Percentiles rank a stretch among this genome's conserved stretches.
These are phyloP conservation scores for Reticulascus tulasneorum DNA, from an alignment of 2,329 filamentous ascomycete genomes.

Conservation along the genomic window DNA sequence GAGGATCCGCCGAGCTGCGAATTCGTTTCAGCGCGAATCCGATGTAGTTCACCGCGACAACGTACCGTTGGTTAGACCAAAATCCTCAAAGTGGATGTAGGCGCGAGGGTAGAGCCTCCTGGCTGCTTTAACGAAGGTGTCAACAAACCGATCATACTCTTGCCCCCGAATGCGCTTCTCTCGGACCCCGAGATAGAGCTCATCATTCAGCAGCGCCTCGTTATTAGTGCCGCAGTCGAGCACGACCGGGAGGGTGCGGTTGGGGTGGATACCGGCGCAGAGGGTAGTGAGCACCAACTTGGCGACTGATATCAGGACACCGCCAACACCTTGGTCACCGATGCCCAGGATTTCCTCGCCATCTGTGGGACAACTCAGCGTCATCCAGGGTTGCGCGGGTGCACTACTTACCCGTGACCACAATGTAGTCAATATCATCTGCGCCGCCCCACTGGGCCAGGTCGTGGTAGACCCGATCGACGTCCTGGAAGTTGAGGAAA, in stretches of 20 bases:
- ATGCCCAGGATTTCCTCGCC: conserved; percentile 78
- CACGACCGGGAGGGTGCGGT: conserved; percentile 73
- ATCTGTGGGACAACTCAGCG: too few relatives aligned
- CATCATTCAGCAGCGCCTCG: conserved; percentile 66
- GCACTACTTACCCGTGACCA: conserved; percentile 69
- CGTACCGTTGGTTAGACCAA: conserved; percentile 68
- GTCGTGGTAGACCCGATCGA: conserved; percentile 61
- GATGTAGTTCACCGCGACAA: conserved; percentile 4
- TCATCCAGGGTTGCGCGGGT: too few relatives aligned
- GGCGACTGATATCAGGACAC: conserved; percentile 77
- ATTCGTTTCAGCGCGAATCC: background rate
- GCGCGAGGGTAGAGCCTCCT: conserved; percentile 70
- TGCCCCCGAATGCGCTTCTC: conserved; percentile 64
- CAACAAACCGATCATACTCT: conserved; percentile 73
- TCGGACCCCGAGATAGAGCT: conserved; percentile 73
- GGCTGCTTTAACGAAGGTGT: conserved; percentile 66
- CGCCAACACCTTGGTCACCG: conserved; percentile 83
- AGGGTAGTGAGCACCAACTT: conserved; percentile 80
- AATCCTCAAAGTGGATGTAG: conserved; percentile 88
- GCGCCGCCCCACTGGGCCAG: conserved; percentile 63
- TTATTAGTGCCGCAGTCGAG: conserved; percentile 87
- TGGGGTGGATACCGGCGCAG: conserved; percentile 82
- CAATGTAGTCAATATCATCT: conserved; percentile 83
- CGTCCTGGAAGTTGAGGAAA: conserved; percentile 70
- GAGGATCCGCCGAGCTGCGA: conserved; percentile 63